Percentiles rank a stretch among this genome's conserved stretches.
phyloP scores from a whole-genome alignment of 768 basidiomycete genomes.

The Boletus speciosus region DNA sequence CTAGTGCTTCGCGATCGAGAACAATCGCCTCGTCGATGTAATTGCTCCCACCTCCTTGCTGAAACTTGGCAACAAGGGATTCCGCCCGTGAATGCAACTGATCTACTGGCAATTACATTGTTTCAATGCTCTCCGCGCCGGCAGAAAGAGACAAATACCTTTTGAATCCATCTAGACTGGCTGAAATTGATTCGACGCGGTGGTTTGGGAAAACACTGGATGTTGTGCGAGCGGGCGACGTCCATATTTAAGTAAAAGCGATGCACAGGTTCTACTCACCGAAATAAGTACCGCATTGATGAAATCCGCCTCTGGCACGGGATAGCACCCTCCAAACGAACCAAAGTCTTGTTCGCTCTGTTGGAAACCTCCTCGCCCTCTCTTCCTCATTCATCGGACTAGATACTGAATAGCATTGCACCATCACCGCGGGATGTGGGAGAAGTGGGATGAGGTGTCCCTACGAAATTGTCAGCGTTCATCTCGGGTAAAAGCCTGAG shows the following conservation, averaged over 20 bases:
- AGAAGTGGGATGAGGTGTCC: not conserved
- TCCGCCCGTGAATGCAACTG: not conserved
- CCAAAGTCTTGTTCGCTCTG: not conserved
- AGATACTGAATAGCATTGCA: no score
- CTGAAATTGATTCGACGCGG: not conserved
- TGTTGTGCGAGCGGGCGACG: not conserved
- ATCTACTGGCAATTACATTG: not conserved
- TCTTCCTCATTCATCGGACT: not conserved
- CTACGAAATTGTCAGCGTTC: not conserved
- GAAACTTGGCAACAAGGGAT: not conserved
- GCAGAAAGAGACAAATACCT: not conserved
- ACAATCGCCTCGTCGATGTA: not conserved
- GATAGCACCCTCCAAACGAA: not conserved
- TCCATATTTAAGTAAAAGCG: no score
- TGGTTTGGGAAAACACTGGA: not conserved
- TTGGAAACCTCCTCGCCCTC: not conserved
- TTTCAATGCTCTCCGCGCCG: not conserved
- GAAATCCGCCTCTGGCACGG: not conserved
- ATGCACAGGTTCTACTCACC: no score
- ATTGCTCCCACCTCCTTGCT: not conserved
- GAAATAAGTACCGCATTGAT: no score
- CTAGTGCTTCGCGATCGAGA: not conserved
- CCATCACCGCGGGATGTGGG: not conserved
- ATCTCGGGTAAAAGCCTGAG: not conserved
- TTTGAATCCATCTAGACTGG: not conserved